Evolutionary conservation across 2,329 filamentous ascomycete genomes (phyloP), one percentile per base, ranked within the genome.

Genomic region (Colletotrichum chlorophyti): DNA sequence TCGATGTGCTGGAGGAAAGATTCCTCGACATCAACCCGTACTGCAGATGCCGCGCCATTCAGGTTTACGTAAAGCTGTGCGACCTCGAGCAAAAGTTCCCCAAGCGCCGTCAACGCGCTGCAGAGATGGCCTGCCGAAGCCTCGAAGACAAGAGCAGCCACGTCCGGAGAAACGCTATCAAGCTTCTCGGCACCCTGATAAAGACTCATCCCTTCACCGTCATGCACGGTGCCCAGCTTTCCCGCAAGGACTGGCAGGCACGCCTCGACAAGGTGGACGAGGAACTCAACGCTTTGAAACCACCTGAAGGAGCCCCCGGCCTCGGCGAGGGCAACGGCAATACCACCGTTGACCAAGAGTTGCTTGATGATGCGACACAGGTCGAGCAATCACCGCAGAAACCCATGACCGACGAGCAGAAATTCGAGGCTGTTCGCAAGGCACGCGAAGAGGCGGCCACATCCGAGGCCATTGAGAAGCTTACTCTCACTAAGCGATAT

Each of bases 61-160:
- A 99, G 70, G 95, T 98, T 4, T 97, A 95, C 69, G 85, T 91
- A 75, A 94, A 88, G 69, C 83, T 99, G 11, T 97, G 93, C 68
- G 93, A 97, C 55, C 82, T 98, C n/a, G 92, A 97, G 42, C 91
- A 94, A 64, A 98, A 98, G 71, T 97, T 96, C 67, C 92, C 93
- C 32, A 97, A 97, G 76, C 85, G 93, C 53, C 84, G 95, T 60
- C 93, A 97, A 72, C 90, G 85, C 69, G 94, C 90, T 4, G 91
- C 94, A 2, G 92, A 97, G 70, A 80, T 97, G 23, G 93, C 95
- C 1, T 88, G 91, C 54, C 86, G 91, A 65, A 98, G 94, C 72
- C 80, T 99, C 3, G 91, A 97, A 72, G 96, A 99, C 77, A 98
- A 96, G 81, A 98, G 94, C 76, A 99, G 95, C 74, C 96, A 98